A percentile compares a stretch with the other conserved stretches of the same genome.
These are phyloP conservation scores for Pythium phragmiticola DNA, from an alignment of 352 stramenopile genomes.

Conservation along the genomic window DNA sequence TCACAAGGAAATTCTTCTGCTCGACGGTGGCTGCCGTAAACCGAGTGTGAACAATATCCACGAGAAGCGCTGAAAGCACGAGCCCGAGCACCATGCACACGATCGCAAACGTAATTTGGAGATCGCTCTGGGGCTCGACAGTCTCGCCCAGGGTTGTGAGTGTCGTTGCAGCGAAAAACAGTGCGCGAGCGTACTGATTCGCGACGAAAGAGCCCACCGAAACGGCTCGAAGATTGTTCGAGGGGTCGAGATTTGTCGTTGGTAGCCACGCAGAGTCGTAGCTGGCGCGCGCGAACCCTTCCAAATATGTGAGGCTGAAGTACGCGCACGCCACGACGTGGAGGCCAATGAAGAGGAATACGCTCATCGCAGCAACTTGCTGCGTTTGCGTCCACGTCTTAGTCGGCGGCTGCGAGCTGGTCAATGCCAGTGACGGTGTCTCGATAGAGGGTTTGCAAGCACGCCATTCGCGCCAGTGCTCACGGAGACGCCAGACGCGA, in stretches of 20 bases:
- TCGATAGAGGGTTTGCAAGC: slow-evolving; percentile 21
- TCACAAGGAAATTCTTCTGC: slow-evolving; percentile 63
- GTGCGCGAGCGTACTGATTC: slow-evolving; percentile 37
- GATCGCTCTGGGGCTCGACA: slow-evolving; percentile 30
- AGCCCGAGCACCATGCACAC: slow-evolving; percentile 51
- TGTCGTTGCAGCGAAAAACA: slow-evolving; percentile 46
- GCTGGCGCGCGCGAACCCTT: slow-evolving; percentile 21
- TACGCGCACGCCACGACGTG: slow-evolving; percentile 30
- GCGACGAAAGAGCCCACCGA: slow-evolving; percentile 1
- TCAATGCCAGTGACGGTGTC: background rate
- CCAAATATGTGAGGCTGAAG: slow-evolving; percentile 29
- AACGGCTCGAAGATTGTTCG: background rate
- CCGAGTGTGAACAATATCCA: slow-evolving; percentile 48
- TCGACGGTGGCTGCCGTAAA: slow-evolving; percentile 51
- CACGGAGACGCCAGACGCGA: slow-evolving; percentile 36
- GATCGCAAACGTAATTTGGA: slow-evolving; percentile 36
- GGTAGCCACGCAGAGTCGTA: slow-evolving; percentile 12
- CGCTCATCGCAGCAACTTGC: slow-evolving; percentile 16
- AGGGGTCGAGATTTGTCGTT: slow-evolving; percentile 4
- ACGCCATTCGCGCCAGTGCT: slow-evolving; percentile 40
- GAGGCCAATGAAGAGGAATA: slow-evolving; percentile 15
- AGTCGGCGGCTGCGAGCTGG: background rate
- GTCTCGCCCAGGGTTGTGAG: slow-evolving; percentile 49
- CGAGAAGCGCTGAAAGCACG: slow-evolving; percentile 39
- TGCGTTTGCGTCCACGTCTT: slow-evolving; percentile 13